Evolutionary conservation across 768 basidiomycete species (phyloP).

Genomic region (Lentinula lateritia): DNA sequence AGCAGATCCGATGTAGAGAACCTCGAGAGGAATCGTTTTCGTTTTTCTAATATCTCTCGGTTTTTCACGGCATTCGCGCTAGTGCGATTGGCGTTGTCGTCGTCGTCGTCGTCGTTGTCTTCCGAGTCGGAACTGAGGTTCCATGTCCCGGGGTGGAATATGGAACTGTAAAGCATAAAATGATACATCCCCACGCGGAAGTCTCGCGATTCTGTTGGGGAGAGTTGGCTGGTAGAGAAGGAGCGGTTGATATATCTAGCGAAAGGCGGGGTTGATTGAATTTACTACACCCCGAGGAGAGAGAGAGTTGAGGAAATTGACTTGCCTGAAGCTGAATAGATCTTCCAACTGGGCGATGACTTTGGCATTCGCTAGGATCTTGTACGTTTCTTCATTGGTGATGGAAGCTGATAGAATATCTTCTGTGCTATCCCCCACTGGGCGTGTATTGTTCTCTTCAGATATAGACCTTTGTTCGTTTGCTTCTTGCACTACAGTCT

Average conservation of each 20-base stretch:
- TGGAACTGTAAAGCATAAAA: slow-evolving; percentile 7
- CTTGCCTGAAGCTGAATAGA: slow-evolving; percentile 33
- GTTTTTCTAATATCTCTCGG: neutral
- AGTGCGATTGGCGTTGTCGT: too few species aligned
- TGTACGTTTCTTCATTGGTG: slow-evolving; percentile 14
- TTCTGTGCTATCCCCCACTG: too few species aligned
- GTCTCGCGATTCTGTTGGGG: slow-evolving; percentile 21
- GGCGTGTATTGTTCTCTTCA: slow-evolving; percentile 3
- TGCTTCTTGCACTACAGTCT: too few species aligned
- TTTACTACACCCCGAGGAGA: neutral
- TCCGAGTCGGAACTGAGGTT: neutral
- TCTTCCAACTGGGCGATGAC: slow-evolving; percentile 26
- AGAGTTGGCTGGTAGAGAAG: slow-evolving; percentile 22
- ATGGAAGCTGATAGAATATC: slow-evolving; percentile 9
- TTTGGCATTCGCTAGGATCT: slow-evolving; percentile 18
- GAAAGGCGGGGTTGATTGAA: neutral
- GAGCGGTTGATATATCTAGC: slow-evolving; percentile 31
- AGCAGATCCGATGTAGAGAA: slow-evolving; percentile 9
- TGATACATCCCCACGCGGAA: slow-evolving; percentile 10
- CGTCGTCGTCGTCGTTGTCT: neutral
- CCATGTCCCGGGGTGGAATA: slow-evolving; percentile 3
- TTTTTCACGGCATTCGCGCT: neutral
- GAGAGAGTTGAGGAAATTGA: neutral
- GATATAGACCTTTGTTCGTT: neutral
- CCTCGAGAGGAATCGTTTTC: neutral